phyloP scores from a whole-genome alignment of 208 protist genomes.

The Trypanosomatidae sp. region DNA sequence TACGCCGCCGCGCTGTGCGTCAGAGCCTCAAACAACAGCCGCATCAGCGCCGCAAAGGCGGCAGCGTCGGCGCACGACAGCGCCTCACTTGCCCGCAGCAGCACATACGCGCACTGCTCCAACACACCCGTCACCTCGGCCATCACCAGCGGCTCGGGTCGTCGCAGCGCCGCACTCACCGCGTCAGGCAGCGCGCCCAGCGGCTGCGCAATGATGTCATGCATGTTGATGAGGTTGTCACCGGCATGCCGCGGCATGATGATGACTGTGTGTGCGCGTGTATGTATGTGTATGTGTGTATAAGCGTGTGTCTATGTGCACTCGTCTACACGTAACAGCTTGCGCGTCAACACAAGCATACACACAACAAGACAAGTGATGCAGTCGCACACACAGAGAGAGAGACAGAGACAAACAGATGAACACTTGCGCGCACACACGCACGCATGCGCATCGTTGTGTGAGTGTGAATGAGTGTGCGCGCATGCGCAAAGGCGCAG shows the following conservation, averaged over 20 bases:
- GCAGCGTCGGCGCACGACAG: constrained; percentile 43
- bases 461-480: too few species aligned
- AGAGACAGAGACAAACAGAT: too few species aligned
- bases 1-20: constrained; percentile 54
- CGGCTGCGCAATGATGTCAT: constrained; percentile 77
- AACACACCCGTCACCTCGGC: constrained; percentile 74
- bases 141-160: constrained; percentile 64
- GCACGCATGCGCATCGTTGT: too few species aligned
- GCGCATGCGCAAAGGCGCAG: too few species aligned
- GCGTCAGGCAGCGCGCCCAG: constrained; percentile 53
- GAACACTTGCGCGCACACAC: too few species aligned
- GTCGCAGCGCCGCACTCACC: constrained; percentile 67
- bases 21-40: constrained; percentile 71
- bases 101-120: constrained; percentile 53
- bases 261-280: background rate
- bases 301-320: background rate
- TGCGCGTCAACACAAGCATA: too few species aligned
- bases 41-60: constrained; percentile 69
- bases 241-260: constrained; percentile 48
- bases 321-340: too few species aligned
- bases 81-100: constrained; percentile 76
- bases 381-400: too few species aligned
- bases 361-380: too few species aligned
- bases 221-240: constrained; percentile 85
- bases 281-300: constrained; percentile 4